Evolutionary conservation across 805 yeast genomes (phyloP), one percentile per base, ranked within the genome.

Genomic region (Zygoascus bituminiphila): DNA sequence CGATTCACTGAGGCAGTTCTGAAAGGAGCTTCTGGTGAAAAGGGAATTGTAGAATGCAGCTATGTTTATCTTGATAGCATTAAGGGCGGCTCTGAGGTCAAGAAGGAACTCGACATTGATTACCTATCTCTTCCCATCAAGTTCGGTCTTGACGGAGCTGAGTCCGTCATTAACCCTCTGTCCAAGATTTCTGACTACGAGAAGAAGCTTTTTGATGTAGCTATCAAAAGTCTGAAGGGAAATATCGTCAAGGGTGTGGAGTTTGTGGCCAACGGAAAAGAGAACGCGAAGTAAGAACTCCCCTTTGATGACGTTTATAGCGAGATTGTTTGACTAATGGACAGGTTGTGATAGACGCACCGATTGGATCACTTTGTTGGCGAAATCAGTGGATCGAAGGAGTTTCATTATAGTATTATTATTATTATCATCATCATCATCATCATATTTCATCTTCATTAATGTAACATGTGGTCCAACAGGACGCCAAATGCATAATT

Each of bases 161-260:
- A 74, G 67, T 70, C 72, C 60, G 68, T 82, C 59, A 84, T 81
- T 72, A 68, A 62, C 57, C 64, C 70, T 31, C 74, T 93, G 63
- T 94, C 95, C 63, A 69, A 73, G 57, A 68, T 88, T 63, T 73
- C 84, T 50, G 73, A 71, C 58, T 83, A 82, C 69, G 98, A 93
- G 79, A 84, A 84, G 73, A 84, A 79, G 66, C 78, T 91, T 74
- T 77, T 93, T 64, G 75, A 74, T 61, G 75, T 76, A 57, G 93
- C 96, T 61, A 82, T 88, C 73, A 95, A 84, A 66, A 89, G 96
- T 59, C 79, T 89, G 69, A 77, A 81, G 74, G 81, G 81, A 74
- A 89, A 88, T 82, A 88, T 89, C 71, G 76, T 80, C 66, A 93
- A 93, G 84, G 98, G 98, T 77, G 80, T 81, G 62, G 83, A 81